Evolutionary conservation across 345 rosid genomes (phyloP).

Genomic region (Psidium friedrichsthalianum): DNA sequence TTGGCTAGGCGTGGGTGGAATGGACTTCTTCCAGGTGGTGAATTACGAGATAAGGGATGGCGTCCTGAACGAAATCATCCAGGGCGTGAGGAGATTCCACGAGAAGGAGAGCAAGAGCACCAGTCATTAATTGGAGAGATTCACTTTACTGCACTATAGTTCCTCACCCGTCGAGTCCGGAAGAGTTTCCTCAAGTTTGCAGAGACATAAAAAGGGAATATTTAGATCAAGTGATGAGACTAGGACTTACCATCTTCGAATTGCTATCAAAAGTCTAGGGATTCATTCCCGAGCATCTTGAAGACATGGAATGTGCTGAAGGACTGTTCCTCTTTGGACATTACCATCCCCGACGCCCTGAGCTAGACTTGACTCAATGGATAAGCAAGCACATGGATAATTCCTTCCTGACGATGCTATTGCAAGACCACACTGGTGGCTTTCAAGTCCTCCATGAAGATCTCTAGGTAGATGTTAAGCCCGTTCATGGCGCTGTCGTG

Average conservation of each 20-base stretch:
- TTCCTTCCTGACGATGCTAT: too few species aligned
- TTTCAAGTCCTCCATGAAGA: too few species aligned
- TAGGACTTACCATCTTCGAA: slow-evolving; percentile 9
- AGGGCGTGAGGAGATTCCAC: slow-evolving; percentile 23
- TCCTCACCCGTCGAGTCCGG: slow-evolving; percentile 20
- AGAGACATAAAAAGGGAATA: slow-evolving; percentile 26
- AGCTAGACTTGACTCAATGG: slow-evolving; percentile 17
- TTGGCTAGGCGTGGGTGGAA: slow-evolving; percentile 16
- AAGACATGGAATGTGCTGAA: slow-evolving; percentile 12
- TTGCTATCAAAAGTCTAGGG: slow-evolving; percentile 18
- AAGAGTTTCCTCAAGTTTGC: slow-evolving; percentile 38
- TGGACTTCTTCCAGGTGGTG: slow-evolving; percentile 40
- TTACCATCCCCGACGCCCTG: slow-evolving; percentile 23
- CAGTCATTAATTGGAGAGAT: slow-evolving; percentile 38
- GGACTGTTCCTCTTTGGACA: slow-evolving; percentile 1
- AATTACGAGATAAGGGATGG: slow-evolving; percentile 32
- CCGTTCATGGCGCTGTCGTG: too few species aligned
- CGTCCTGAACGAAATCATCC: slow-evolving; percentile 14
- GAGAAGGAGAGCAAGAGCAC: slow-evolving; percentile 20
- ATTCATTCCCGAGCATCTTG: background rate
- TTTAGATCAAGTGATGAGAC: slow-evolving; percentile 12
- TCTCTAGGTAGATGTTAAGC: too few species aligned
- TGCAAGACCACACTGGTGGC: too few species aligned
- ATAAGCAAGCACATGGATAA: slow-evolving; percentile 7
- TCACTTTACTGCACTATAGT: slow-evolving; percentile 20